Conservation (phyloP, 495 filamentous ascomycete species). For the Hypoxylon subgilvum region DNA sequence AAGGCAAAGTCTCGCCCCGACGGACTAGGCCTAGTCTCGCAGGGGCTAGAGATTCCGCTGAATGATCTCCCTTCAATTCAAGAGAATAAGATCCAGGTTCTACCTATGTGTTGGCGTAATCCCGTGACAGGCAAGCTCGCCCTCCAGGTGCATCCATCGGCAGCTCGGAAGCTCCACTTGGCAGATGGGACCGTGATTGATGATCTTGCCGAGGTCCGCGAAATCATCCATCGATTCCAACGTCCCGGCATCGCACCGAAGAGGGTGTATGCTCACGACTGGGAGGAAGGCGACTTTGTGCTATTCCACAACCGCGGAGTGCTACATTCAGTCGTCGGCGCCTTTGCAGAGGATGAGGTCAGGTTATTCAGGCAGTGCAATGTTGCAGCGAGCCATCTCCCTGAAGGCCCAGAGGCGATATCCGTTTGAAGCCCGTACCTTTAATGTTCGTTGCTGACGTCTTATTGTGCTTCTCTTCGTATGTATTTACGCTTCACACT, state of each 20-base stretch:
- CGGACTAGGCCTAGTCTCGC: constrained; percentile 69
- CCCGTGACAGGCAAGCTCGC: constrained; percentile 69
- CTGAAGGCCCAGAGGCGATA: constrained; percentile 51
- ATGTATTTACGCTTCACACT: too few relatives aligned
- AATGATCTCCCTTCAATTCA: constrained; percentile 68
- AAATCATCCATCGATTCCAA: constrained; percentile 70
- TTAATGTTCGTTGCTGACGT: too few relatives aligned
- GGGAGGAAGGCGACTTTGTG: constrained; percentile 75
- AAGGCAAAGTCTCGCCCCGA: constrained; percentile 66
- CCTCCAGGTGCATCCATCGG: constrained; percentile 73
- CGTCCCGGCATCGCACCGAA: constrained; percentile 71
- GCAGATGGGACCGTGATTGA: constrained; percentile 68
- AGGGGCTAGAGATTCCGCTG: constrained; percentile 61
- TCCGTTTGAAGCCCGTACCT: too few relatives aligned
- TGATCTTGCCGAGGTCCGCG: constrained; percentile 67
- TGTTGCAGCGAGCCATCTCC: constrained; percentile 64
- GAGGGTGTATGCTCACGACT: constrained; percentile 74
- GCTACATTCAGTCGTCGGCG: constrained; percentile 74
- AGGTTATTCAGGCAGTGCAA: constrained; percentile 78
- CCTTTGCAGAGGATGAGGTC: constrained; percentile 72
- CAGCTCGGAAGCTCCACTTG: constrained; percentile 67
- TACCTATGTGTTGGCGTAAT: constrained; percentile 77
- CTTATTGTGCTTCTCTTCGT: too few relatives aligned
- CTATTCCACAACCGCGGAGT: constrained; percentile 77
- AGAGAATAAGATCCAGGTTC: constrained; percentile 66